These are phyloP conservation scores for Botrytis cinerea DNA, from an alignment of 2,329 filamentous ascomycete species.

Conservation along the genomic window DNA sequence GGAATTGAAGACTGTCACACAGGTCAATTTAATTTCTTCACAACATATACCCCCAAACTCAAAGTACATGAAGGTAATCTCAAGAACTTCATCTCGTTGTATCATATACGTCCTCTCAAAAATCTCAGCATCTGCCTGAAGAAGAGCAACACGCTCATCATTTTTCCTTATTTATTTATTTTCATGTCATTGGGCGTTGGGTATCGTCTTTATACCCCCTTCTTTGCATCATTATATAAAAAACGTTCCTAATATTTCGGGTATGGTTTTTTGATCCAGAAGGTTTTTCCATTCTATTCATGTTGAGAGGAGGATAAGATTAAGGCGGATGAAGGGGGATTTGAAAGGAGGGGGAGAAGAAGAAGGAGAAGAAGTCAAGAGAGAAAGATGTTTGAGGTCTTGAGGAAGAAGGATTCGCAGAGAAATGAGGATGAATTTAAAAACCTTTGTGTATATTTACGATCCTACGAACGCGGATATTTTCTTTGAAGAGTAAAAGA, in stretches of 20 bases:
- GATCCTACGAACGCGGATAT: slow-evolving; percentile 24
- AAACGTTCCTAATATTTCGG: slow-evolving; percentile 35
- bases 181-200: slow-evolving; percentile 40
- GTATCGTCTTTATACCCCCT: slow-evolving; percentile 38
- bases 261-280: slow-evolving; percentile 31
- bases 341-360: neutral
- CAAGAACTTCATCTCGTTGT: slow-evolving; percentile 31
- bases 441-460: slow-evolving; percentile 25
- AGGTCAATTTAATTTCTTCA: slow-evolving; percentile 28
- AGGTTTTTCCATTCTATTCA: slow-evolving; percentile 32
- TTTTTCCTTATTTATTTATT: slow-evolving; percentile 36
- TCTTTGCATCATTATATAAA: slow-evolving; percentile 34
- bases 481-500: neutral
- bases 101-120: slow-evolving; percentile 30
- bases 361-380: neutral
- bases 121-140: slow-evolving; percentile 31
- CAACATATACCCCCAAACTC: slow-evolving; percentile 31
- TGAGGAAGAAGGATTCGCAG: neutral
- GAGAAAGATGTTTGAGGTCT: neutral
- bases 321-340: neutral
- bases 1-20: slow-evolving; percentile 57
- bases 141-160: slow-evolving; percentile 33
- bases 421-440: slow-evolving; percentile 7
- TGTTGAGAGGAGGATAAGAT: slow-evolving; percentile 11
- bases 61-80: slow-evolving; percentile 27